These are phyloP conservation scores for Luffa acutangula DNA, from an alignment of 306 rosid species.

Conservation along the genomic window DNA sequence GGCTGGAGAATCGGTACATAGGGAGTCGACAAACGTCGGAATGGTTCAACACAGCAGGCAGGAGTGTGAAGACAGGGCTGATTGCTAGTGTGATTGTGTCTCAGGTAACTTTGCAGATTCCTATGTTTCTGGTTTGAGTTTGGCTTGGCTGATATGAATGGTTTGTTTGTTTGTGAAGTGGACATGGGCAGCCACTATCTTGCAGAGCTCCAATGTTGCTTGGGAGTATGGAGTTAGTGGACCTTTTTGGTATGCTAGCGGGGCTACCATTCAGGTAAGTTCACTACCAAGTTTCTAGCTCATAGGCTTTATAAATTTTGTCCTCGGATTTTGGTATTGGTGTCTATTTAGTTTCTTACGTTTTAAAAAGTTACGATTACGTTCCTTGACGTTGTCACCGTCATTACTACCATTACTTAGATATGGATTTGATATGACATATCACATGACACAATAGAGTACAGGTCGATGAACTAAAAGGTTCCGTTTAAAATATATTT, in stretches of 20 bases:
- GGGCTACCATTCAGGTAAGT: slow-evolving; percentile 87
- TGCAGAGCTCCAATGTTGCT: slow-evolving; percentile 93
- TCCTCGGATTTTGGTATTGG: no score
- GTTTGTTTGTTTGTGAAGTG: slow-evolving; percentile 38
- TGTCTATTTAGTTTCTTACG: not conserved
- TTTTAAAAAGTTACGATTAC: not conserved
- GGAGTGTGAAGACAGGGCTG: slow-evolving; percentile 84
- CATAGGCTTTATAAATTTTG: no score
- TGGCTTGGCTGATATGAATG: not conserved
- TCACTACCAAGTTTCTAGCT: not conserved
- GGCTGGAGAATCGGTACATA: slow-evolving; percentile 81
- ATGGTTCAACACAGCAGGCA: slow-evolving; percentile 98
- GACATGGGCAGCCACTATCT: slow-evolving; percentile 95
- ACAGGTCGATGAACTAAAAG: no score
- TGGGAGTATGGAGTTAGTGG: slow-evolving; percentile 95
- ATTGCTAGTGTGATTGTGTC: slow-evolving; percentile 96
- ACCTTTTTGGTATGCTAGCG: slow-evolving; percentile 98
- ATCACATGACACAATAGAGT: no score
- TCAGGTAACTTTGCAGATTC: slow-evolving; percentile 34
- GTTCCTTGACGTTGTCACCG: not conserved
- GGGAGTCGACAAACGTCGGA: slow-evolving; percentile 86
- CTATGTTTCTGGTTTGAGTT: not conserved
- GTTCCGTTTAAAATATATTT: no score
- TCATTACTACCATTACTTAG: no score
- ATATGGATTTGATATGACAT: not conserved